Percentiles rank a stretch among this genome's conserved stretches.
Conservation (phyloP, 2,329 filamentous ascomycete genomes). For the Cladosporium austrohemisphaericum region DNA sequence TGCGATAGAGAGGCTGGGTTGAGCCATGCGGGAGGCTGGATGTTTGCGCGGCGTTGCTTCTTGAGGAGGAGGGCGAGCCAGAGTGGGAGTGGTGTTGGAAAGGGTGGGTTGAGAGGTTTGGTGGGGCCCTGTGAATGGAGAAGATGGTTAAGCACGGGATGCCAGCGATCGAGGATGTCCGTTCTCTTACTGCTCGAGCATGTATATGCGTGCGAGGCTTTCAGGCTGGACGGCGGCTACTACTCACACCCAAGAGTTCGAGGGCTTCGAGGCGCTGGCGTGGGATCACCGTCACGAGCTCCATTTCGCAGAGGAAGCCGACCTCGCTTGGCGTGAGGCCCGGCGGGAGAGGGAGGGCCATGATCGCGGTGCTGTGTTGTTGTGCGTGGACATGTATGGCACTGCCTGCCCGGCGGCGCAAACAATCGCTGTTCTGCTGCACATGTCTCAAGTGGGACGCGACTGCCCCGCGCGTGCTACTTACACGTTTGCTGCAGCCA, state of each 20-base stretch:
- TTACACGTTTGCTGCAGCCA: not conserved
- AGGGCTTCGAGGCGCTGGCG: slow-evolving; percentile 85
- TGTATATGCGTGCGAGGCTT: slow-evolving; percentile 13
- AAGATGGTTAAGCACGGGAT: not conserved
- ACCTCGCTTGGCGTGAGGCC: slow-evolving; percentile 82
- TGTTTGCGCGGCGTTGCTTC: slow-evolving; percentile 89
- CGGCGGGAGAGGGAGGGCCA: slow-evolving; percentile 60
- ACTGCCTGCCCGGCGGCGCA: not conserved
- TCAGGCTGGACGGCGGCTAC: slow-evolving; percentile 24
- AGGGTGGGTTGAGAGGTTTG: slow-evolving; percentile 72
- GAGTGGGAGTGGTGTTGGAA: slow-evolving; percentile 74
- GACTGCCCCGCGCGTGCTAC: slow-evolving; percentile 8
- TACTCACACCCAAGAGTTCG: slow-evolving; percentile 75
- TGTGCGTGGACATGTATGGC: not conserved
- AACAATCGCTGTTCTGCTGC: not conserved
- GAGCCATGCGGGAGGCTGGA: slow-evolving; percentile 86
- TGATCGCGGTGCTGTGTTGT: slow-evolving; percentile 32
- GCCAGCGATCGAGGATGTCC: not conserved
- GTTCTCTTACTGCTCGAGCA: slow-evolving; percentile 16
- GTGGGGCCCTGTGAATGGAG: slow-evolving; percentile 65
- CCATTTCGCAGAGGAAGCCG: slow-evolving; percentile 95
- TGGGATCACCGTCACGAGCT: slow-evolving; percentile 86
- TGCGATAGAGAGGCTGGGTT: slow-evolving; percentile 68
- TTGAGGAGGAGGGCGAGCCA: slow-evolving; percentile 96
- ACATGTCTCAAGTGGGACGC: slow-evolving; percentile 4